Conservation (phyloP, 495 filamentous ascomycete genomes). For the Tuber brumale region DNA sequence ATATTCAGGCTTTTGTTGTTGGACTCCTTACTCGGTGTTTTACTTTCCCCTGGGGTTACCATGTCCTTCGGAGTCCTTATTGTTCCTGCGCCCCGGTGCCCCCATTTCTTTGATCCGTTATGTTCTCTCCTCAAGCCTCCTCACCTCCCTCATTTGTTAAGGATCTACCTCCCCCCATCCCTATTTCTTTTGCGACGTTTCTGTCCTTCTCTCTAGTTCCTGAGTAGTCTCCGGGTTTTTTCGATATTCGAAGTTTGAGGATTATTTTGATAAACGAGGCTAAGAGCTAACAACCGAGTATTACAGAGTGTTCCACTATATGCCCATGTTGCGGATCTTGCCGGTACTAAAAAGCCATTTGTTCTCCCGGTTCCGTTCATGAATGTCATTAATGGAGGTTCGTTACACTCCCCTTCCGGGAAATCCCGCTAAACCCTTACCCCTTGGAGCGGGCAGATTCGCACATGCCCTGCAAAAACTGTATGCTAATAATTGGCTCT, state of each 20-base stretch:
- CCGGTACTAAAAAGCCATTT: slow-evolving; percentile 99
- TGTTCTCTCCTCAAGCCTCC: background rate
- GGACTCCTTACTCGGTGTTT: slow-evolving; percentile 4
- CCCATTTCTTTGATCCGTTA: background rate
- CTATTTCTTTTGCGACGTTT: background rate
- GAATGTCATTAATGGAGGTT: slow-evolving; percentile 98
- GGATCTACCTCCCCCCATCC: background rate
- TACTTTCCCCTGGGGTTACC: background rate
- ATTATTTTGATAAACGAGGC: background rate
- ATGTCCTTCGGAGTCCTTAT: background rate
- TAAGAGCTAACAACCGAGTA: slow-evolving; percentile 25
- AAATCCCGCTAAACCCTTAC: slow-evolving; percentile 3
- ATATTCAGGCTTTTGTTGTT: background rate
- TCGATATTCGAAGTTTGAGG: background rate
- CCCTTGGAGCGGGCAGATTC: background rate
- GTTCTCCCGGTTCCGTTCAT: slow-evolving; percentile 98
- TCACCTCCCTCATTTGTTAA: too few relatives aligned
- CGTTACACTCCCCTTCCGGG: slow-evolving; percentile 12
- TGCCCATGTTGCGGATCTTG: slow-evolving; percentile 95
- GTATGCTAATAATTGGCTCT: background rate
- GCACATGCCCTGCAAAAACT: slow-evolving; percentile 21
- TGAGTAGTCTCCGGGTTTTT: background rate
- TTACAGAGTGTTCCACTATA: slow-evolving; percentile 79
- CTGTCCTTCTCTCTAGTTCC: background rate
- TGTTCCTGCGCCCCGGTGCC: background rate